Evolutionary conservation across 805 yeast species (phyloP).

Genomic region (Tetrapisispora namnaoensis): DNA sequence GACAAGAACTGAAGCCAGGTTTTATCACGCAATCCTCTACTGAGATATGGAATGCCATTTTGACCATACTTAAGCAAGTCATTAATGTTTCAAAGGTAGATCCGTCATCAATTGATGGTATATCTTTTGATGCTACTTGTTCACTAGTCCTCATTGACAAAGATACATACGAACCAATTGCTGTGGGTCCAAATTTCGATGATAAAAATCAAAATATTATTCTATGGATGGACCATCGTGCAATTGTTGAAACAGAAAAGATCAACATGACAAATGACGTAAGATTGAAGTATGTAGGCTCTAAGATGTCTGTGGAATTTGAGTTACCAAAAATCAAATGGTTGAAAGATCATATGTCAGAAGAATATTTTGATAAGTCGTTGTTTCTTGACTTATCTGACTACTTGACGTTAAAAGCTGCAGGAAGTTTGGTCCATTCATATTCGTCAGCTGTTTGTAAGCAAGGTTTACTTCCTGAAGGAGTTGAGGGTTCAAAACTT

Average conservation of each 20-base stretch:
- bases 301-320: conserved; percentile 97
- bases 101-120: conserved; percentile 60
- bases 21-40: conserved; percentile 78
- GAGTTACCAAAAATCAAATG: conserved; percentile 95
- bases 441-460: conserved; percentile 89
- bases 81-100: conserved; percentile 67
- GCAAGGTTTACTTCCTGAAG: conserved; percentile 88
- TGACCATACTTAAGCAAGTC: conserved; percentile 70
- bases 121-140: conserved; percentile 97
- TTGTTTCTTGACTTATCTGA: conserved; percentile 92
- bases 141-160: conserved; percentile 77
- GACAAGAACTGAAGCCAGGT: conserved; percentile 65
- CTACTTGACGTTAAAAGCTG: conserved; percentile 82
- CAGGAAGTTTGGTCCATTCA: conserved; percentile 78
- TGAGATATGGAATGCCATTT: conserved; percentile 86
- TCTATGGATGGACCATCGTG: conserved; percentile 98
- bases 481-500: conserved; percentile 73
- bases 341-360: conserved; percentile 79
- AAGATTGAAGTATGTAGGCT: conserved; percentile 87
- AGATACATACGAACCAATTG: conserved; percentile 56
- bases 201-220: conserved; percentile 72
- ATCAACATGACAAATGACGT: conserved; percentile 76
- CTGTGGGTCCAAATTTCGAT: conserved; percentile 84
- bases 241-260: conserved; percentile 64
- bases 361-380: conserved; percentile 43